Evolutionary conservation across 345 rosid species (phyloP).

Genomic region (Eutrema heterophyllum): DNA sequence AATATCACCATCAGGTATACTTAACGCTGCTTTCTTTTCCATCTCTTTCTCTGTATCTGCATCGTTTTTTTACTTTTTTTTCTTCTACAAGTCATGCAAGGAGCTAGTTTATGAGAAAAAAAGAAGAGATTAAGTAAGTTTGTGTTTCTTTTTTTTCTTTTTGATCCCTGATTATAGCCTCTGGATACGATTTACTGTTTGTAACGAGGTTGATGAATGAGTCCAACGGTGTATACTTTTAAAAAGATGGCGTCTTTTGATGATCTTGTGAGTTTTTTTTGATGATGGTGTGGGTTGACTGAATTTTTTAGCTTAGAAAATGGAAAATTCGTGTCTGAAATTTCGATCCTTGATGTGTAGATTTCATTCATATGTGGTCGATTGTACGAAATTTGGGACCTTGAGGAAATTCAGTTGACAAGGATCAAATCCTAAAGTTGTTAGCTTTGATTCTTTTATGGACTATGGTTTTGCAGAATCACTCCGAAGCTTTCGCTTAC

Average conservation of each 20-base stretch:
- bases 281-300: constrained; percentile 25
- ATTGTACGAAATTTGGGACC: constrained; percentile 2
- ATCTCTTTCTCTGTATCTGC: not conserved
- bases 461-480: not conserved
- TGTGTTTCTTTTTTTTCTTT: not conserved
- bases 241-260: constrained; percentile 16
- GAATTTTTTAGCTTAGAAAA: constrained; percentile 15
- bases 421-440: constrained; percentile 3
- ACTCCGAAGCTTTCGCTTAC: not conserved
- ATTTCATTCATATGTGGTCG: constrained; percentile 7
- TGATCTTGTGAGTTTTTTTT: constrained; percentile 13
- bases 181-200: not conserved
- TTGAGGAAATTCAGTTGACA: not conserved
- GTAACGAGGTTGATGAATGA: not conserved
- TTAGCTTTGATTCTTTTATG: constrained; percentile 4
- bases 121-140: not conserved
- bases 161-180: constrained; percentile 17
- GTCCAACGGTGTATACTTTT: not conserved
- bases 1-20: constrained; percentile 25
- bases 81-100: constrained; percentile 17
- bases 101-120: not conserved
- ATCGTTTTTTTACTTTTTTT: not conserved
- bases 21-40: not conserved
- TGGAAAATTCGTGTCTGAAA: constrained; percentile 6
- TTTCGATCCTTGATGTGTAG: constrained; percentile 5